Evolutionary conservation across 345 rosid genomes (phyloP).

Genomic region (Eucalyptus regnans): DNA sequence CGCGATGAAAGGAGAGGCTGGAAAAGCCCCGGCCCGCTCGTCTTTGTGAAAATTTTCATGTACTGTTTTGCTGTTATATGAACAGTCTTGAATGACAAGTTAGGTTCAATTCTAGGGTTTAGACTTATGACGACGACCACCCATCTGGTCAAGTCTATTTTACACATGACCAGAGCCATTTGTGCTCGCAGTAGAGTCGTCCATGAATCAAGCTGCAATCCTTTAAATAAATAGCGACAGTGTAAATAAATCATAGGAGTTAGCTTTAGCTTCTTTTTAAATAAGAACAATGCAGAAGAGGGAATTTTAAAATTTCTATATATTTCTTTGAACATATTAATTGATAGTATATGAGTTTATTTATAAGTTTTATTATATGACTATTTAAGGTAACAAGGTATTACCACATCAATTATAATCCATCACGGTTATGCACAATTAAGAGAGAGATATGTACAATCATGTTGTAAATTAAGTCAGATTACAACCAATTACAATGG

Average conservation of each 20-base stretch:
- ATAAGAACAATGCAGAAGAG: not conserved
- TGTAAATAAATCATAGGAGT: not conserved
- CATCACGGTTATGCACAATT: not conserved
- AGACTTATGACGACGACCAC: not conserved
- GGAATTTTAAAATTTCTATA: not conserved
- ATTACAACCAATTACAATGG: too few relatives aligned
- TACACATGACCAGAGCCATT: not conserved
- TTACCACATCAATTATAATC: not conserved
- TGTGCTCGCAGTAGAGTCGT: not conserved
- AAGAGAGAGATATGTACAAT: not conserved
- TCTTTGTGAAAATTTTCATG: not conserved
- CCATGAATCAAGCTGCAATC: not conserved
- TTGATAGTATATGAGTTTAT: not conserved
- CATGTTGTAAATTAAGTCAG: too few relatives aligned
- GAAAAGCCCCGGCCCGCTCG: not conserved
- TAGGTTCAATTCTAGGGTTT: not conserved
- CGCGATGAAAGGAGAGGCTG: not conserved
- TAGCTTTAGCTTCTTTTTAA: not conserved
- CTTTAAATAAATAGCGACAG: not conserved
- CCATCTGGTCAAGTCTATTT: not conserved
- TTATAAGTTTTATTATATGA: not conserved
- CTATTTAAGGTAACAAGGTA: not conserved
- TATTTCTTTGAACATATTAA: not conserved
- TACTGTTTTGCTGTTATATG: not conserved
- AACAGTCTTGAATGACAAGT: not conserved